These are phyloP conservation scores for Colletotrichum chlorophyti DNA, from an alignment of 2,329 filamentous ascomycete genomes.

Conservation along the genomic window DNA sequence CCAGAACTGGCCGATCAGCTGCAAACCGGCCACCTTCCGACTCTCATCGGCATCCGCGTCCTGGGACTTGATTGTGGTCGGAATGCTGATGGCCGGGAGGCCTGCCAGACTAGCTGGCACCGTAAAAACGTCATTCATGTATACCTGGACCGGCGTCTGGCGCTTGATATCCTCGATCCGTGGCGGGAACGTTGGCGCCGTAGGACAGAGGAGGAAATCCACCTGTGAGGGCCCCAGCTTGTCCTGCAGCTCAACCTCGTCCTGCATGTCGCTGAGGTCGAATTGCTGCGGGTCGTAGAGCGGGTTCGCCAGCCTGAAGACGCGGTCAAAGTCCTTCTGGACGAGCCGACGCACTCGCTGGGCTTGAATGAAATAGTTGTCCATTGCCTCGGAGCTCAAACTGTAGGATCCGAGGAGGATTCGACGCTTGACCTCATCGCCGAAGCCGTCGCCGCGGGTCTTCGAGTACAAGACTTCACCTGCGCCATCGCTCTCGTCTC, in stretches of 20 bases:
- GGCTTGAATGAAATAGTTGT: constrained; percentile 96
- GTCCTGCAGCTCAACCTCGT: constrained; percentile 56
- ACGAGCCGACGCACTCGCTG: constrained; percentile 87
- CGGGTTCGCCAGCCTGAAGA: constrained; percentile 75
- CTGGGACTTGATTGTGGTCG: constrained; percentile 70
- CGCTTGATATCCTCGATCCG: constrained; percentile 62
- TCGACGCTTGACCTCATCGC: constrained; percentile 82
- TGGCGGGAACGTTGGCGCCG: constrained; percentile 79
- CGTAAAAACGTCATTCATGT: constrained; percentile 94
- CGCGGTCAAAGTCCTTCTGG: constrained; percentile 82
- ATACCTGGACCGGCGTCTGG: constrained; percentile 72
- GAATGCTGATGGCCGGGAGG: constrained; percentile 86
- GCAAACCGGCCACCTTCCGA: constrained; percentile 61
- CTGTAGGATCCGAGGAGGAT: constrained; percentile 91
- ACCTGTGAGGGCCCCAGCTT: constrained; percentile 70
- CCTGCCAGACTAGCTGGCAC: constrained; percentile 94
- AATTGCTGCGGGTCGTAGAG: constrained; percentile 63
- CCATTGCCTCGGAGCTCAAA: constrained; percentile 86
- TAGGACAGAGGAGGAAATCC: constrained; percentile 88
- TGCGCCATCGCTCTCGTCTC: constrained; percentile 56
- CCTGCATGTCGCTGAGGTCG: constrained; percentile 66
- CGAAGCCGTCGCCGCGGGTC: constrained; percentile 78
- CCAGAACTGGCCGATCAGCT: constrained; percentile 83
- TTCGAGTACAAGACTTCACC: constrained; percentile 76
- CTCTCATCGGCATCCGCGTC: constrained; percentile 39